phyloP scores from a whole-genome alignment of 208 protist genomes.

The Tritrichomonas musculus region DNA sequence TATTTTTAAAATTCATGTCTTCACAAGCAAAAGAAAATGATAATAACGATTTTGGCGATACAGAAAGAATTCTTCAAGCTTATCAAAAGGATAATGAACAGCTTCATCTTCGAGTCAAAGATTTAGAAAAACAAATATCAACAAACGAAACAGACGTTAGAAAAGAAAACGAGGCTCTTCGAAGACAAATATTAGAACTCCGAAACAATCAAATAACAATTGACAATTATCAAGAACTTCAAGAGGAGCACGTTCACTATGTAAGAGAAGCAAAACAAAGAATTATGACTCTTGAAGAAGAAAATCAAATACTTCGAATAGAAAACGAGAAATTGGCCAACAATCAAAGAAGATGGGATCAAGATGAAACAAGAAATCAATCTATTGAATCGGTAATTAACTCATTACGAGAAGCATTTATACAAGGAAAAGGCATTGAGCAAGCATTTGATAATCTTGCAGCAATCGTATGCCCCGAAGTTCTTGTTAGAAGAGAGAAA shows the following conservation, averaged over 20 bases:
- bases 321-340: too few species aligned
- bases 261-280: not conserved
- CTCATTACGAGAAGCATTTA: not conserved
- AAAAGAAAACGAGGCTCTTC: not conserved
- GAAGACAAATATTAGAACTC: not conserved
- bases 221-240: not conserved
- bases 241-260: not conserved
- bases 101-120: not conserved
- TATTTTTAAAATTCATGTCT: too few species aligned
- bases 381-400: not conserved
- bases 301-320: not conserved
- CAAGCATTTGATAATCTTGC: not conserved
- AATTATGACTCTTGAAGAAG: not conserved
- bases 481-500: not conserved
- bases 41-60: too few species aligned
- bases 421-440: not conserved
- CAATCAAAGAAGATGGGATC: not conserved
- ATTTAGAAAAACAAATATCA: not conserved
- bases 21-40: too few species aligned
- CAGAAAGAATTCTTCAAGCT: not conserved
- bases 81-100: not conserved
- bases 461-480: not conserved
- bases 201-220: too few species aligned
- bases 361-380: not conserved
- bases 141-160: not conserved